These are phyloP conservation scores for Eutrema yunnanense DNA, from an alignment of 345 rosid genomes.

Conservation along the genomic window DNA sequence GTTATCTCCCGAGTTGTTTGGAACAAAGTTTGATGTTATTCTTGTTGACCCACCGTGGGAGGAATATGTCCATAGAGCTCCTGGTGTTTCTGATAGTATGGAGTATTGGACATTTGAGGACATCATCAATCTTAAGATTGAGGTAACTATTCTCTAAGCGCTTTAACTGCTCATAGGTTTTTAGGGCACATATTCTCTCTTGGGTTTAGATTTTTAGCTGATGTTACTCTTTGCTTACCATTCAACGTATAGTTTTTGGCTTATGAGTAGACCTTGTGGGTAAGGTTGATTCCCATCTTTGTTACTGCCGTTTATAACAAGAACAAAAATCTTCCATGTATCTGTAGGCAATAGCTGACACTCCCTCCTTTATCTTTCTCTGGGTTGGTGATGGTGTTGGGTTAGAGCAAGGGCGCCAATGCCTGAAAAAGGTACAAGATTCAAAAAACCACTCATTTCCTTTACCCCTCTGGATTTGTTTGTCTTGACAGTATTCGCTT, in stretches of 20 bases:
- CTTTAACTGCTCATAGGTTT: not conserved
- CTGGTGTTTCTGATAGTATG: constrained; percentile 94
- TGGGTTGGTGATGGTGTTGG: constrained; percentile 99
- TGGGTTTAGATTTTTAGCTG: not conserved
- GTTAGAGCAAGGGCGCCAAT: constrained; percentile 96
- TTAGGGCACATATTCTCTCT: not conserved
- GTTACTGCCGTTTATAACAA: not conserved
- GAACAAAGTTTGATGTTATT: constrained; percentile 96
- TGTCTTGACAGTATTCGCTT: not conserved
- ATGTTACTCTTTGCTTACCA: not conserved
- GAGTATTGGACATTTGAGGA: constrained; percentile 99
- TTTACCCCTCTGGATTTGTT: not conserved
- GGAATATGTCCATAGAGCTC: constrained; percentile 98
- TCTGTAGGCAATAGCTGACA: constrained; percentile 89
- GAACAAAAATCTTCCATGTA: not conserved
- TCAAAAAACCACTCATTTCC: not conserved
- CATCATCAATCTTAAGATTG: constrained; percentile 87
- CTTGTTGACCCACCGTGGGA: constrained; percentile 99
- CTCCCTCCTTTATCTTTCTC: constrained; percentile 95
- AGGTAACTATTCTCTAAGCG: constrained; percentile 44
- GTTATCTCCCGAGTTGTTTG: constrained; percentile 85
- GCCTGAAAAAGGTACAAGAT: constrained; percentile 74
- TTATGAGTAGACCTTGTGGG: not conserved
- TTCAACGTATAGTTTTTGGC: not conserved
- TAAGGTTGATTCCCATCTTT: not conserved